Evolutionary conservation across 768 basidiomycete genomes (phyloP).

Genomic region (Amanita brunnescens): DNA sequence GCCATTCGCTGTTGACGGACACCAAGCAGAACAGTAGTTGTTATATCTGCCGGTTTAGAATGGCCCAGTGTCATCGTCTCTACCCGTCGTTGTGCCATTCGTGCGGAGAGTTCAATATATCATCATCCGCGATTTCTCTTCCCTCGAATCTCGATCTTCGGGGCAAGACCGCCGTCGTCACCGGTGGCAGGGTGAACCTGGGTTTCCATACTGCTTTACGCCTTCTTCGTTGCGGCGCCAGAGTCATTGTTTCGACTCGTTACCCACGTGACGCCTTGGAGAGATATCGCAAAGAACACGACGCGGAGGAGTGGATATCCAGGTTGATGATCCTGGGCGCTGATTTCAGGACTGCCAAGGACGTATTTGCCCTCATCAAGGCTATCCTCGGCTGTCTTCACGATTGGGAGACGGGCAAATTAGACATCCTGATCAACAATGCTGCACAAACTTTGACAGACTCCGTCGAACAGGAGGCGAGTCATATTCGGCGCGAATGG

Average conservation of each 20-base stretch:
- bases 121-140: slow-evolving; percentile 19
- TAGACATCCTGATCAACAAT: slow-evolving; percentile 27
- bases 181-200: slow-evolving; percentile 27
- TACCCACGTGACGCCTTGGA: slow-evolving; percentile 25
- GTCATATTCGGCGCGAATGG: slow-evolving; percentile 18
- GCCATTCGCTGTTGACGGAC: neutral
- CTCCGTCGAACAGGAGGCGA: slow-evolving; percentile 17
- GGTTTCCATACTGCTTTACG: slow-evolving; percentile 24
- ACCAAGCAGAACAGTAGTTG: slow-evolving; percentile 6
- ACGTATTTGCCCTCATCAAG: slow-evolving; percentile 22
- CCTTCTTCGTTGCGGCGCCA: slow-evolving; percentile 23
- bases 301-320: slow-evolving; percentile 18
- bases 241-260: slow-evolving; percentile 22
- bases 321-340: slow-evolving; percentile 23
- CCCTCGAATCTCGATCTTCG: slow-evolving; percentile 17
- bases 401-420: slow-evolving; percentile 13
- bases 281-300: slow-evolving; percentile 20
- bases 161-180: slow-evolving; percentile 22
- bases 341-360: slow-evolving; percentile 25
- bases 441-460: slow-evolving; percentile 29
- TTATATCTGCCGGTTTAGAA: slow-evolving; percentile 20
- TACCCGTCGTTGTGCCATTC: slow-evolving; percentile 19
- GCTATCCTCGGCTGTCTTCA: slow-evolving; percentile 16
- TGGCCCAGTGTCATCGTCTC: slow-evolving; percentile 13
- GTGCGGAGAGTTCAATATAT: slow-evolving; percentile 22